Conservation (phyloP, 495 filamentous ascomycete species). For the Hypoxylon trugodes region DNA sequence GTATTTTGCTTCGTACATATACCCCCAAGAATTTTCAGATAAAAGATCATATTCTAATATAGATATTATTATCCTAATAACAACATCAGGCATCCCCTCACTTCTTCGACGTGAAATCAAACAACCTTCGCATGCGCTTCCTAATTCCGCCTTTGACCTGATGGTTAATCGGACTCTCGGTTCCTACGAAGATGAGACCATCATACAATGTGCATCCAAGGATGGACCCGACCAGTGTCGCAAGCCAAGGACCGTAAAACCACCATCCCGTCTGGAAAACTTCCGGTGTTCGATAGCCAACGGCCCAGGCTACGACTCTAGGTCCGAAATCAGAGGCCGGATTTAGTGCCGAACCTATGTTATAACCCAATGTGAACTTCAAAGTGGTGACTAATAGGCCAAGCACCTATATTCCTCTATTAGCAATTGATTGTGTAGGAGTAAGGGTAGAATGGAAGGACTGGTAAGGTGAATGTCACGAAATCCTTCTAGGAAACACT, state of each 20-base stretch:
- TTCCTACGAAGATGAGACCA: slow-evolving; percentile 61
- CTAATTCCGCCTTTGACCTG: slow-evolving; percentile 38
- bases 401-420: slow-evolving; percentile 43
- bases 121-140: slow-evolving; percentile 17
- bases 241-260: slow-evolving; percentile 62
- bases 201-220: slow-evolving; percentile 61
- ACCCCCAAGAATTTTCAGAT: too few species aligned
- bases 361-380: slow-evolving; percentile 56
- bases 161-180: slow-evolving; percentile 62
- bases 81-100: not conserved
- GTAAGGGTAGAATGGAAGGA: not conserved
- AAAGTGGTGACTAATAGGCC: slow-evolving; percentile 56
- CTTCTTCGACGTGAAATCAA: not conserved
- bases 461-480: not conserved
- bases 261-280: slow-evolving; percentile 57
- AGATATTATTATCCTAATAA: too few species aligned
- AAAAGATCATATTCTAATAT: too few species aligned
- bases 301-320: slow-evolving; percentile 47
- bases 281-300: slow-evolving; percentile 54
- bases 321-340: slow-evolving; percentile 63
- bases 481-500: not conserved
- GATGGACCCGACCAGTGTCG: slow-evolving; percentile 54
- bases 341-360: slow-evolving; percentile 59
- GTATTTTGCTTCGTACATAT: too few species aligned
- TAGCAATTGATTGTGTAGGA: not conserved